Evolutionary conservation across 2,329 filamentous ascomycete species (phyloP).

Genomic region (Daldinia eschscholtzii): DNA sequence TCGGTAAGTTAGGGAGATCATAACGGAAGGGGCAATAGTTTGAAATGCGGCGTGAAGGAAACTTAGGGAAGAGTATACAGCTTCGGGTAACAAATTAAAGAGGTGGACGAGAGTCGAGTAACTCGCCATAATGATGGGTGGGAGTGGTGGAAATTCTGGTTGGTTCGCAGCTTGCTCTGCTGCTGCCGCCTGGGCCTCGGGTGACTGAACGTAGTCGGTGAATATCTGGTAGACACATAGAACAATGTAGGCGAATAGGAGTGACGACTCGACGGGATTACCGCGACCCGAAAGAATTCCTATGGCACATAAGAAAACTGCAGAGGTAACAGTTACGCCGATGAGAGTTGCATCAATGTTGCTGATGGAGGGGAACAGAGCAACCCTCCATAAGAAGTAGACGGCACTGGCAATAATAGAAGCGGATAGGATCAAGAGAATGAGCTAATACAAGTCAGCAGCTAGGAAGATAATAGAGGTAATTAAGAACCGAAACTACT

Average conservation of each 20-base stretch:
- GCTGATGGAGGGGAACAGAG: constrained; percentile 91
- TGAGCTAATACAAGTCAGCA: constrained; percentile 74
- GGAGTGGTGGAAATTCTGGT: constrained; percentile 94
- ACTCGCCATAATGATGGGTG: constrained; percentile 97
- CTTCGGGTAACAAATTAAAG: constrained; percentile 83
- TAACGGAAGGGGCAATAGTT: constrained; percentile 94
- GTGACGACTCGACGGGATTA: constrained; percentile 93
- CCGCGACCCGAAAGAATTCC: constrained; percentile 94
- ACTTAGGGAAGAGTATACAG: constrained; percentile 84
- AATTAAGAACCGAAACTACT: constrained; percentile 53
- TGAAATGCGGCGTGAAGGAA: constrained; percentile 93
- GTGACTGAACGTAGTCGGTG: constrained; percentile 92
- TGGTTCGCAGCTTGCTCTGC: constrained; percentile 68
- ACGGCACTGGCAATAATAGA: constrained; percentile 93
- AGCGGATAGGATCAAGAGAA: constrained; percentile 86
- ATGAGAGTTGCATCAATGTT: constrained; percentile 94
- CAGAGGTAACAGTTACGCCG: constrained; percentile 90
- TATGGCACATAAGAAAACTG: constrained; percentile 91
- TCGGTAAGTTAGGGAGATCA: constrained; percentile 94
- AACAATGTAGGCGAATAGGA: constrained; percentile 97
- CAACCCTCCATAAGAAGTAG: constrained; percentile 96
- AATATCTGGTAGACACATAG: constrained; percentile 99
- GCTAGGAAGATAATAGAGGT: not conserved
- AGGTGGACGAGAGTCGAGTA: constrained; percentile 92
- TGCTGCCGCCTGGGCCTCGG: constrained; percentile 68